Conservation (phyloP, 805 yeast species). For the Metschnikowia koreensis region DNA sequence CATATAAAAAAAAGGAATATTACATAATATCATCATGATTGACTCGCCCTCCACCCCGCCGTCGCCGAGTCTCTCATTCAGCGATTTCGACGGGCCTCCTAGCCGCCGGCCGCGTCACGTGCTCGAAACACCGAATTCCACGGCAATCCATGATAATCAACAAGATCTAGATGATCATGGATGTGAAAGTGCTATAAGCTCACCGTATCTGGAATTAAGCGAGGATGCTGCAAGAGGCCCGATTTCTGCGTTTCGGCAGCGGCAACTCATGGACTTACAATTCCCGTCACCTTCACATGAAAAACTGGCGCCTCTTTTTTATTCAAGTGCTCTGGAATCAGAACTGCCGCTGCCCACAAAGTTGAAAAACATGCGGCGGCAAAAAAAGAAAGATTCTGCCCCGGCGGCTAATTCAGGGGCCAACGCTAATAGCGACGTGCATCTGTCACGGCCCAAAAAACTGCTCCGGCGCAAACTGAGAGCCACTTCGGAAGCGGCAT, state of each 20-base stretch:
- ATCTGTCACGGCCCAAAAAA: conserved; percentile 5
- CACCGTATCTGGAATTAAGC: conserved; percentile 2
- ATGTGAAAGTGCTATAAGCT: neutral
- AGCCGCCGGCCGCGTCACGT: neutral
- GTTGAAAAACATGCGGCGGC: conserved; percentile 6
- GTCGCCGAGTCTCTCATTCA: conserved; percentile 5
- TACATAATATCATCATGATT: too few species aligned
- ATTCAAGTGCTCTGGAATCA: conserved; percentile 21
- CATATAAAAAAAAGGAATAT: too few species aligned
- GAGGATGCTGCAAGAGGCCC: neutral
- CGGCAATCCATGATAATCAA: too few species aligned
- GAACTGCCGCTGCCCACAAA: conserved; percentile 11
- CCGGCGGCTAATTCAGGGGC: neutral
- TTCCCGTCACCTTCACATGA: neutral
- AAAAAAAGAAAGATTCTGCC: neutral
- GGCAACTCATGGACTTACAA: conserved; percentile 1
- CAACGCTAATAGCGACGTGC: neutral
- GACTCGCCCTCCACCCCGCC: conserved; percentile 3
- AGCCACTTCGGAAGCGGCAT: conserved; percentile 15
- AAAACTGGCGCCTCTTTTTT: conserved; percentile 8
- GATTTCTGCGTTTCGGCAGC: conserved; percentile 1
- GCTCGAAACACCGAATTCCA: neutral
- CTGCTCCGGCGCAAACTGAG: conserved; percentile 15
- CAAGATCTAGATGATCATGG: neutral
- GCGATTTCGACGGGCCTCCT: conserved; percentile 2